Evolutionary conservation across 805 yeast species (phyloP).

Genomic region (Lachancea dasiensis): DNA sequence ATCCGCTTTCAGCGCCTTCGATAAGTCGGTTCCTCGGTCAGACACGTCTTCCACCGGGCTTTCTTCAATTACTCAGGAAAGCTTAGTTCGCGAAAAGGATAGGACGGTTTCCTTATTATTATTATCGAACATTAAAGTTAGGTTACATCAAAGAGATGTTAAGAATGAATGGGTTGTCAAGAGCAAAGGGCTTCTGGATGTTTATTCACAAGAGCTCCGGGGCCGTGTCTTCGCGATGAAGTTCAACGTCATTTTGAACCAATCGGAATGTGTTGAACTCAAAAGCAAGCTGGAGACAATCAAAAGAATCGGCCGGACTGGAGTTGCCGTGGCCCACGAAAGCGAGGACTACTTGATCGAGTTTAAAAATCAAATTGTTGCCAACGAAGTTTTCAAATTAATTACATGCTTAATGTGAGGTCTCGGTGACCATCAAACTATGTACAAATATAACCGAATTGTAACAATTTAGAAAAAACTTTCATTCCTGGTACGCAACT

Average conservation of each 20-base stretch:
- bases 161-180: constrained; percentile 21
- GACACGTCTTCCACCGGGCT: constrained; percentile 9
- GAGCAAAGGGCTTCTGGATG: constrained; percentile 16
- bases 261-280: constrained; percentile 6
- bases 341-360: constrained; percentile 21
- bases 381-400: constrained; percentile 23
- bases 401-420: constrained; percentile 11
- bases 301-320: constrained; percentile 27
- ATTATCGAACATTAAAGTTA: constrained; percentile 21
- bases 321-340: constrained; percentile 17
- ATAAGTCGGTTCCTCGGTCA: constrained; percentile 12
- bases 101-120: constrained; percentile 14
- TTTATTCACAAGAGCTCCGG: constrained; percentile 20
- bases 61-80: constrained; percentile 5
- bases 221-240: constrained; percentile 15
- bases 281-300: constrained; percentile 15
- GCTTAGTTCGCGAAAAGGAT: background rate
- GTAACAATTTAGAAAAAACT: background rate
- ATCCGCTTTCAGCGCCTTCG: constrained; percentile 16
- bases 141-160: constrained; percentile 16
- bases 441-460: constrained; percentile 1
- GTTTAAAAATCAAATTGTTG: constrained; percentile 21
- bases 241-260: constrained; percentile 13
- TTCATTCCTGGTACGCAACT: constrained; percentile 34
- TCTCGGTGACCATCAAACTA: background rate